Percentiles rank a stretch among this genome's conserved stretches.
Conservation (phyloP, 1,139 yeast genomes). For the Lodderomyces oxycetoniae region DNA sequence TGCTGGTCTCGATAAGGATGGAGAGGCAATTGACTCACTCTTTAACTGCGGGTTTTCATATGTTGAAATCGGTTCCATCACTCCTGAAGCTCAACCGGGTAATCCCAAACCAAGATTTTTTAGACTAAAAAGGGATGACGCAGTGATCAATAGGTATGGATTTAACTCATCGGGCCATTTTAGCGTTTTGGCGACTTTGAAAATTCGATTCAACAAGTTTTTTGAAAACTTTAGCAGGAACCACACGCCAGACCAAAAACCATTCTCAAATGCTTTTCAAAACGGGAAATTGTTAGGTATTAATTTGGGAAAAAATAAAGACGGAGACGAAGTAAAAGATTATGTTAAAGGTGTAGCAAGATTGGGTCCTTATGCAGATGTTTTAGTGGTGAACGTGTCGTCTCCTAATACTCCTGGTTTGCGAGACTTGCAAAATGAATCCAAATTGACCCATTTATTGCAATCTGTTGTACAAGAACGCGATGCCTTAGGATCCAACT, state of each 20-base stretch:
- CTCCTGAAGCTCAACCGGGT: constrained; percentile 92
- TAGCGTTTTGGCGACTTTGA: constrained; percentile 61
- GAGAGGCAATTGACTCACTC: constrained; percentile 84
- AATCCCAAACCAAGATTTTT: constrained; percentile 89
- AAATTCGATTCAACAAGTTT: constrained; percentile 51
- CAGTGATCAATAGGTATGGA: constrained; percentile 91
- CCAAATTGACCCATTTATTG: constrained; percentile 63
- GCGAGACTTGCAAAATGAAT: constrained; percentile 77
- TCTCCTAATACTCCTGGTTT: constrained; percentile 96
- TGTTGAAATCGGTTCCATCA: constrained; percentile 89
- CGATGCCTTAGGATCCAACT: constrained; percentile 37
- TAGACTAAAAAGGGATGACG: constrained; percentile 77
- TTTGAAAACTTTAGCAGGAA: constrained; percentile 18
- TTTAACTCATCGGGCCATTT: constrained; percentile 90
- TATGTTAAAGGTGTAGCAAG: constrained; percentile 78
- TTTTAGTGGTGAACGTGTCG: constrained; percentile 85
- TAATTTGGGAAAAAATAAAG: constrained; percentile 87
- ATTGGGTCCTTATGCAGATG: constrained; percentile 83
- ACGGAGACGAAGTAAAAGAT: constrained; percentile 84
- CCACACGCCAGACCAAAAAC: constrained; percentile 23
- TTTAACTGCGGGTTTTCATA: constrained; percentile 79
- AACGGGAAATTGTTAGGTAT: constrained; percentile 68
- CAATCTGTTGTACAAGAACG: constrained; percentile 61
- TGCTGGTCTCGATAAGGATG: constrained; percentile 94
- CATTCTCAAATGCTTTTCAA: constrained; percentile 53